phyloP scores from a whole-genome alignment of 1,139 yeast species.

The Yamadazyma epiphylla region DNA sequence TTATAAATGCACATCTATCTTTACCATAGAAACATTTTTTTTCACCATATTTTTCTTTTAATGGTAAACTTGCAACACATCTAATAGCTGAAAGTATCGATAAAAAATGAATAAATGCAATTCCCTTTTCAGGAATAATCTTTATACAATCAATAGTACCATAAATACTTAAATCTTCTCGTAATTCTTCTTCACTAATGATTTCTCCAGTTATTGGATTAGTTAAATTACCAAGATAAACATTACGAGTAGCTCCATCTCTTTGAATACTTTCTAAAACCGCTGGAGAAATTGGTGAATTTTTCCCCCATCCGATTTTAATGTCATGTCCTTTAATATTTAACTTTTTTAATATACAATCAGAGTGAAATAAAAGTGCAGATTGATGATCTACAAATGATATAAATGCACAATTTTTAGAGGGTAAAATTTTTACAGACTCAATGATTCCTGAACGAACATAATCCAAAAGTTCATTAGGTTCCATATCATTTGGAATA shows the following conservation, averaged over 20 bases:
- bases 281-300: conserved; percentile 61
- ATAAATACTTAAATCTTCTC: conserved; percentile 46
- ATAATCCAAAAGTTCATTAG: conserved; percentile 80
- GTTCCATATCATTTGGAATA: conserved; percentile 75
- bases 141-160: conserved; percentile 58
- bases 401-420: conserved; percentile 58
- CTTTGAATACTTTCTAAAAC: conserved; percentile 73
- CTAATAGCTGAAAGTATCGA: conserved; percentile 55
- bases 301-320: conserved; percentile 68
- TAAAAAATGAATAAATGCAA: conserved; percentile 60
- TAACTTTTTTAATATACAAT: conserved; percentile 55
- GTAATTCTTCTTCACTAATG: conserved; percentile 56
- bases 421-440: conserved; percentile 54
- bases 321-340: conserved; percentile 56
- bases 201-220: conserved; percentile 42
- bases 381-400: conserved; percentile 61
- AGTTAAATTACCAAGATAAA: conserved; percentile 73
- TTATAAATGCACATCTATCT: conserved; percentile 69
- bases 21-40: conserved; percentile 60
- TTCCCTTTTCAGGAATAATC: conserved; percentile 54
- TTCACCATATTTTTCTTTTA: conserved; percentile 51
- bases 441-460: conserved; percentile 92
- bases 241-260: conserved; percentile 90
- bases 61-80: conserved; percentile 55
- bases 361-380: conserved; percentile 58